These are phyloP conservation scores for Coprinellus micaceus DNA, from an alignment of 768 basidiomycete genomes.

Conservation along the genomic window DNA sequence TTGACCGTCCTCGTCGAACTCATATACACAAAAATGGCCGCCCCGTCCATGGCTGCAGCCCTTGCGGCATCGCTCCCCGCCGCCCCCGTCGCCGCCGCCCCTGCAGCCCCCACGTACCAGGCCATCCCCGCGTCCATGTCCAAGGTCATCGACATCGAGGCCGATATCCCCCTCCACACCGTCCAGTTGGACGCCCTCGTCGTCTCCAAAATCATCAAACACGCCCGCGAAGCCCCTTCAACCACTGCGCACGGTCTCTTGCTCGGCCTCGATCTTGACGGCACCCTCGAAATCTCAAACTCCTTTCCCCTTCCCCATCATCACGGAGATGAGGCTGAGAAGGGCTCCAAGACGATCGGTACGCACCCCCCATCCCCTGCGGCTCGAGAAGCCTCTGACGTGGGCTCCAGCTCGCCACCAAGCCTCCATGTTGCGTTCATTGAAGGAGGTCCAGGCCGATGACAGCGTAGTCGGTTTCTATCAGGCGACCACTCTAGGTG, in stretches of 20 bases:
- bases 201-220: slow-evolving; percentile 91
- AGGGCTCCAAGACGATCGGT: slow-evolving; percentile 74
- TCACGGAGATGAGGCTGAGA: slow-evolving; percentile 74
- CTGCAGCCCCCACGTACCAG: slow-evolving; percentile 70
- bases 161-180: slow-evolving; percentile 70
- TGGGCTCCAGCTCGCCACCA: slow-evolving; percentile 67
- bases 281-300: slow-evolving; percentile 86
- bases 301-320: slow-evolving; percentile 81
- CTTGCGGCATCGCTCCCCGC: slow-evolving; percentile 80
- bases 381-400: slow-evolving; percentile 11
- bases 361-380: slow-evolving; percentile 23
- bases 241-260: slow-evolving; percentile 80
- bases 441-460: slow-evolving; percentile 89
- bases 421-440: slow-evolving; percentile 75
- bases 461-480: slow-evolving; percentile 94
- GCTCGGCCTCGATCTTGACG: slow-evolving; percentile 89
- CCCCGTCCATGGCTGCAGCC: slow-evolving; percentile 89
- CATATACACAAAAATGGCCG: slow-evolving; percentile 45
- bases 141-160: slow-evolving; percentile 91
- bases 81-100: slow-evolving; percentile 55
- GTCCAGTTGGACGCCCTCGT: slow-evolving; percentile 90
- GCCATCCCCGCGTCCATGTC: slow-evolving; percentile 91
- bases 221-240: slow-evolving; percentile 73
- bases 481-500: slow-evolving; percentile 81
- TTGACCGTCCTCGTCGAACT: background rate